Conservation (phyloP, 371 early-diverging fungal species). For the Mucor racemosus region DNA sequence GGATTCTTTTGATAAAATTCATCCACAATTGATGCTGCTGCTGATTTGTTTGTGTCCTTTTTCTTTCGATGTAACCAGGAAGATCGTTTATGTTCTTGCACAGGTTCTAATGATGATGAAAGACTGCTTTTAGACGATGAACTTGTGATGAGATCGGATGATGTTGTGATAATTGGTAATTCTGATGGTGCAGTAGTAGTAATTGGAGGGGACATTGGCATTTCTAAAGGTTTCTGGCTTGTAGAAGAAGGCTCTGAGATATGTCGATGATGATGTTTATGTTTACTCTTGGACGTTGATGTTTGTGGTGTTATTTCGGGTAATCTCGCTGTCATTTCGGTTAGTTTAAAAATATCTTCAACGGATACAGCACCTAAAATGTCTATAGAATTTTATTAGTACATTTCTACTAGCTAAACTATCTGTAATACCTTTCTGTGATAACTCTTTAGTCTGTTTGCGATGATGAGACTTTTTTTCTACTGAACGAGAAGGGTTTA, state of each 20-base stretch:
- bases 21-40: conserved; percentile 13
- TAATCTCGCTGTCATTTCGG: conserved; percentile 36
- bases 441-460: conserved; percentile 8
- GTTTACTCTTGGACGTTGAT: conserved; percentile 1
- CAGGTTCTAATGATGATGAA: not conserved
- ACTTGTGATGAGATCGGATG: not conserved
- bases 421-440: conserved; percentile 18
- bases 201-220: not conserved
- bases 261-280: conserved; percentile 7
- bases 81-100: not conserved
- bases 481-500: conserved; percentile 25
- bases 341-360: conserved; percentile 47
- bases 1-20: conserved; percentile 17
- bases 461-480: conserved; percentile 14
- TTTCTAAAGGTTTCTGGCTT: not conserved
- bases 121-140: conserved; percentile 3
- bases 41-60: not conserved
- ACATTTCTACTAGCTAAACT: not conserved
- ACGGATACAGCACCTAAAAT: conserved; percentile 45
- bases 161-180: not conserved
- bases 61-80: conserved; percentile 2
- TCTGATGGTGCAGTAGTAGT: not conserved
- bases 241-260: not conserved
- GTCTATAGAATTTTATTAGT: conserved; percentile 16
- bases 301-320: conserved; percentile 24